Evolutionary conservation across 805 yeast genomes (phyloP).

Genomic region (Yarrowia bubula): DNA sequence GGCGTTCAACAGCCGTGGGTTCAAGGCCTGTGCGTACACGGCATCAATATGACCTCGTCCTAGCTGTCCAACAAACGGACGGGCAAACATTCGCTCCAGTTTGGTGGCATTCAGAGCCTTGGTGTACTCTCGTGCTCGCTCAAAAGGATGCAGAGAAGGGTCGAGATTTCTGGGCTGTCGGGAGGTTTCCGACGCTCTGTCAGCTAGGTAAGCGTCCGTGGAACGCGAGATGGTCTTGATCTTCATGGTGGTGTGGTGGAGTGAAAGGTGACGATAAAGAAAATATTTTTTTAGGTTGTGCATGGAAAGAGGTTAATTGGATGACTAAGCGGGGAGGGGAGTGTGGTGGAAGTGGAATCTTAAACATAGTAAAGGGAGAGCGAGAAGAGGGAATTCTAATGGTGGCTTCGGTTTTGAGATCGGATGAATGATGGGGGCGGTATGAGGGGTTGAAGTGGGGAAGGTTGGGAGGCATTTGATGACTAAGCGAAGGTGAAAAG

Average conservation of each 20-base stretch:
- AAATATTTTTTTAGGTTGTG: neutral
- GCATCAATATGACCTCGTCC: conserved; percentile 97
- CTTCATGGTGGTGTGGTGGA: conserved; percentile 47
- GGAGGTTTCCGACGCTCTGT: conserved; percentile 82
- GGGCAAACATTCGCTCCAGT: conserved; percentile 94
- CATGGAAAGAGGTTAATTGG: neutral
- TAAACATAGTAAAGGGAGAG: too few species aligned
- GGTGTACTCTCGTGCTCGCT: conserved; percentile 94
- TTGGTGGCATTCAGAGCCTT: conserved; percentile 93
- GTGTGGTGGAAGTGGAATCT: too few species aligned
- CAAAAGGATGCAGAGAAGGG: conserved; percentile 95
- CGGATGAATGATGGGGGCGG: too few species aligned
- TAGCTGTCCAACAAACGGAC: conserved; percentile 91
- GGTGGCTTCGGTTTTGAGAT: too few species aligned
- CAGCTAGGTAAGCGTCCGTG: conserved; percentile 89
- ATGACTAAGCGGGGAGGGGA: too few species aligned
- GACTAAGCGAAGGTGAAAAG: too few species aligned
- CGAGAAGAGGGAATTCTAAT: too few species aligned
- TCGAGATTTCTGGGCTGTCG: conserved; percentile 84
- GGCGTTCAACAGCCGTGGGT: conserved; percentile 63
- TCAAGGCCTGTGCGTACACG: conserved; percentile 81
- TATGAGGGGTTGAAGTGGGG: too few species aligned
- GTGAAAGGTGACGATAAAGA: neutral
- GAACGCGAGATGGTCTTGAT: conserved; percentile 86
- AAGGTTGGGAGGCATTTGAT: too few species aligned